Percentiles rank a stretch among this genome's conserved stretches.
These are phyloP conservation scores for Verticillium zaregamsianum DNA, from an alignment of 2,329 filamentous ascomycete genomes.

Conservation along the genomic window DNA sequence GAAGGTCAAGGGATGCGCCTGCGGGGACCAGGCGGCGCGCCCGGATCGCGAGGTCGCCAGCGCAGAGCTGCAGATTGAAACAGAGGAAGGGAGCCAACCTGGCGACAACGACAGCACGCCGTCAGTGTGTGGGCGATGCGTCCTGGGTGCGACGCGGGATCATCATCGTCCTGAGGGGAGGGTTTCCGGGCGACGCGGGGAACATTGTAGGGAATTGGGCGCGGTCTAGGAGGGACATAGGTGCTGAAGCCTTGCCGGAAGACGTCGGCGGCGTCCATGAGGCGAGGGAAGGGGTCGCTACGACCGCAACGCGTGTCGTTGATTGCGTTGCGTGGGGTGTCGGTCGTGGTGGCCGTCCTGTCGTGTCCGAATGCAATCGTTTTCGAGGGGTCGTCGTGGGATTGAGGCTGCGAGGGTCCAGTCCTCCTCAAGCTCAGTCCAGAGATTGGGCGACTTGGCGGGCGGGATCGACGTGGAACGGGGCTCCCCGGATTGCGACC, in stretches of 20 bases:
- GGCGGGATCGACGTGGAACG: not conserved
- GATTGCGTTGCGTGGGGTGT: not conserved
- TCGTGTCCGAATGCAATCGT: not conserved
- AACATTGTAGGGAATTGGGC: constrained; percentile 10
- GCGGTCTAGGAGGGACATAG: constrained; percentile 31
- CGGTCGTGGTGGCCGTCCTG: not conserved
- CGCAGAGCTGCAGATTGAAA: not conserved
- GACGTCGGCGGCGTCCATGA: constrained; percentile 57
- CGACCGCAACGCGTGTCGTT: not conserved
- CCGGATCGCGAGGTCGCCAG: too few relatives aligned
- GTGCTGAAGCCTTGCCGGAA: constrained; percentile 54
- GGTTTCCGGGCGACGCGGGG: not conserved
- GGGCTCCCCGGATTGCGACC: not conserved
- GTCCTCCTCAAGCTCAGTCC: not conserved
- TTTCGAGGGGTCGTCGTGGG: not conserved
- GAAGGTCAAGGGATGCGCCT: not conserved
- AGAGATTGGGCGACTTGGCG: not conserved
- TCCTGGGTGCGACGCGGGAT: constrained; percentile 40
- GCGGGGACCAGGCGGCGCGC: not conserved
- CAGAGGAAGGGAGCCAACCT: constrained; percentile 47
- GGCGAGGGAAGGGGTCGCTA: constrained; percentile 1
- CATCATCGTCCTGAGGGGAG: constrained; percentile 18
- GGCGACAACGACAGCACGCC: constrained; percentile 74
- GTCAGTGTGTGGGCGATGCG: constrained; percentile 76
- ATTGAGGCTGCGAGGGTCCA: not conserved